A percentile compares a stretch with the other conserved stretches of the same genome.
phyloP scores from a whole-genome alignment of 2,329 filamentous ascomycete genomes.

The Colletotrichum melonis region DNA sequence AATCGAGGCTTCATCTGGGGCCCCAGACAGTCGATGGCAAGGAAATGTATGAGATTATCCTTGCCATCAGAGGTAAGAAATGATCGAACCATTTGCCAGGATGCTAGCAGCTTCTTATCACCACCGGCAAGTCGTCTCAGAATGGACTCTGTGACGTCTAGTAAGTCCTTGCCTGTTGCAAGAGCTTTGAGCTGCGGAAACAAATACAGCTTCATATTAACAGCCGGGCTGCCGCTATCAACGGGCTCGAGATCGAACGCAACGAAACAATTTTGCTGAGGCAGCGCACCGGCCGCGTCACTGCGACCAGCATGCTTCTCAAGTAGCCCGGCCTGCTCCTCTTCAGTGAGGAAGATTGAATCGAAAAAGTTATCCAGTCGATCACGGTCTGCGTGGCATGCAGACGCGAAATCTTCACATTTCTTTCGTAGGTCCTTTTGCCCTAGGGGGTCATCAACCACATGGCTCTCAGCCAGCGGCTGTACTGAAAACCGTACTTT shows the following conservation, averaged over 20 bases:
- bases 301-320: background rate
- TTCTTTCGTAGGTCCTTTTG: constrained; percentile 16
- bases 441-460: constrained; percentile 1
- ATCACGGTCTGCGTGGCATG: constrained; percentile 8
- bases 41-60: background rate
- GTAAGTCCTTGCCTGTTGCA: background rate
- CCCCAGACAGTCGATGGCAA: constrained; percentile 24
- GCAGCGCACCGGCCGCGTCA: background rate
- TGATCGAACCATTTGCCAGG: background rate
- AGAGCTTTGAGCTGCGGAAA: constrained; percentile 21
- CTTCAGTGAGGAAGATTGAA: constrained; percentile 14
- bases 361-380: constrained; percentile 21
- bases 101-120: background rate
- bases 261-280: constrained; percentile 2
- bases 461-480: constrained; percentile 1
- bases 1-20: background rate
- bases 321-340: constrained; percentile 7
- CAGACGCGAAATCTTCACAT: constrained; percentile 7
- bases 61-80: background rate
- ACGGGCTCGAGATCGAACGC: constrained; percentile 16
- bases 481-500: constrained; percentile 24
- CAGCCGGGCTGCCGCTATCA: background rate
- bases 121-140: background rate
- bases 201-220: constrained; percentile 14
- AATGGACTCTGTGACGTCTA: background rate